These are phyloP conservation scores for Pythium apleroticum DNA, from an alignment of 352 stramenopile genomes.

Conservation along the genomic window DNA sequence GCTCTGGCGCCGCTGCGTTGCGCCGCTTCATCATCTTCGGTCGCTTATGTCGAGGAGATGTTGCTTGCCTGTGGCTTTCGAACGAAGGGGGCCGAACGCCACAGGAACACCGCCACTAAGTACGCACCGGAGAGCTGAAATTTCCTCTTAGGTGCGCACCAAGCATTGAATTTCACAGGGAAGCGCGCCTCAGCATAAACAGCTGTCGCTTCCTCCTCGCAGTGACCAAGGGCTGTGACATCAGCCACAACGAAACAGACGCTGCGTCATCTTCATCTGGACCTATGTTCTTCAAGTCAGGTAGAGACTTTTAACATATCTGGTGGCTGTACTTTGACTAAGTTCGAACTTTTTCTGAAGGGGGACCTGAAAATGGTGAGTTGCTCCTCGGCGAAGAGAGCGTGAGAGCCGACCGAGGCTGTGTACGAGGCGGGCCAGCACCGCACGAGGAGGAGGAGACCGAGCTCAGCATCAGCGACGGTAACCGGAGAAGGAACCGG, in stretches of 20 bases:
- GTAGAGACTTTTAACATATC: slow-evolving; percentile 7
- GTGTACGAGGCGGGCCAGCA: slow-evolving; percentile 20
- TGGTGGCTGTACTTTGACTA: slow-evolving; percentile 1
- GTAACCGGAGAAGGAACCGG: not conserved
- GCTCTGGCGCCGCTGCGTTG: not conserved
- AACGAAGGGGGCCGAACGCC: not conserved
- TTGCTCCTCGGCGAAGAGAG: slow-evolving; percentile 21
- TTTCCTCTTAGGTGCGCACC: slow-evolving; percentile 3
- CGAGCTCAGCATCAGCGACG: not conserved
- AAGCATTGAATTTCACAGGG: slow-evolving; percentile 1
- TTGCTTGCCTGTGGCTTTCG: slow-evolving; percentile 1
- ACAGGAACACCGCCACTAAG: not conserved
- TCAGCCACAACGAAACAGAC: not conserved
- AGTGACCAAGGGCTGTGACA: slow-evolving; percentile 12
- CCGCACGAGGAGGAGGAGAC: slow-evolving; percentile 8
- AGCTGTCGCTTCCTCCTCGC: slow-evolving; percentile 1
- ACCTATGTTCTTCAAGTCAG: slow-evolving; percentile 14
- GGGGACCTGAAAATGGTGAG: slow-evolving; percentile 31
- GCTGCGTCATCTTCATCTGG: not conserved
- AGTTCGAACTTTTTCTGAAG: slow-evolving; percentile 19
- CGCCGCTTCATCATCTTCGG: slow-evolving; percentile 14
- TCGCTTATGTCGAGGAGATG: slow-evolving; percentile 4
- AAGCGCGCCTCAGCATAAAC: slow-evolving; percentile 2
- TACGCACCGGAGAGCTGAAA: not conserved
- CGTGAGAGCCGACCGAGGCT: slow-evolving; percentile 4